Evolutionary conservation across 176 grass and related monocot genomes (phyloP).

Genomic region (Bromus sterilis): DNA sequence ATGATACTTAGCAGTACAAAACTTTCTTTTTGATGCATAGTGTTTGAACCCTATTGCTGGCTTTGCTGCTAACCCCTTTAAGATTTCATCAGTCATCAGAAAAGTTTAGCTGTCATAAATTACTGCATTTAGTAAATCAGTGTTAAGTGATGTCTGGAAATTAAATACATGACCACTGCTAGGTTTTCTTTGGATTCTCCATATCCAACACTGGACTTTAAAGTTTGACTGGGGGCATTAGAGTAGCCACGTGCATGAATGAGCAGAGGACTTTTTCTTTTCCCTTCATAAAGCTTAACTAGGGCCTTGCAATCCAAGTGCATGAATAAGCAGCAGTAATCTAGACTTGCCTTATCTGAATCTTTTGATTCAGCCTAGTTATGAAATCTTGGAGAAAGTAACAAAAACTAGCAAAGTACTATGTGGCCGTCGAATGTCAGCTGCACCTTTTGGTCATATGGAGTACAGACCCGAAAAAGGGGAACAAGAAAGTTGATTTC

Average conservation of each 20-base stretch:
- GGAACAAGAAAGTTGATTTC: background rate
- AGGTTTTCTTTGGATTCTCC: background rate
- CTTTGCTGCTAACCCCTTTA: background rate
- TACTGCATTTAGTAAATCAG: background rate
- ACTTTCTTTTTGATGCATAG: conserved; percentile 8
- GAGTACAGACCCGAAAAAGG: background rate
- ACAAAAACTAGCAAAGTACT: background rate
- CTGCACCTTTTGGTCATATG: background rate
- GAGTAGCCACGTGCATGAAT: background rate
- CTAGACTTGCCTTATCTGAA: background rate
- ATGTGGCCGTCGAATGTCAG: background rate
- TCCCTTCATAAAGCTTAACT: background rate
- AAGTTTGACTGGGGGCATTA: background rate
- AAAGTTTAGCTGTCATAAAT: background rate
- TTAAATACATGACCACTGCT: background rate
- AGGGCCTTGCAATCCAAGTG: background rate
- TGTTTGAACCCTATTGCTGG: background rate
- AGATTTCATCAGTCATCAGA: background rate
- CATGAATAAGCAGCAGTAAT: background rate
- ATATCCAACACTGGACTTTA: background rate
- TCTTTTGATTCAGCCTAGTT: background rate
- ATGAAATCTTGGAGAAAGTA: background rate
- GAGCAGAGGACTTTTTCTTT: background rate
- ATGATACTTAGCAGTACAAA: background rate
- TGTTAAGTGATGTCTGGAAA: background rate